Conservation (phyloP, 176 grass and related monocot genomes). For the Bromus sterilis region DNA sequence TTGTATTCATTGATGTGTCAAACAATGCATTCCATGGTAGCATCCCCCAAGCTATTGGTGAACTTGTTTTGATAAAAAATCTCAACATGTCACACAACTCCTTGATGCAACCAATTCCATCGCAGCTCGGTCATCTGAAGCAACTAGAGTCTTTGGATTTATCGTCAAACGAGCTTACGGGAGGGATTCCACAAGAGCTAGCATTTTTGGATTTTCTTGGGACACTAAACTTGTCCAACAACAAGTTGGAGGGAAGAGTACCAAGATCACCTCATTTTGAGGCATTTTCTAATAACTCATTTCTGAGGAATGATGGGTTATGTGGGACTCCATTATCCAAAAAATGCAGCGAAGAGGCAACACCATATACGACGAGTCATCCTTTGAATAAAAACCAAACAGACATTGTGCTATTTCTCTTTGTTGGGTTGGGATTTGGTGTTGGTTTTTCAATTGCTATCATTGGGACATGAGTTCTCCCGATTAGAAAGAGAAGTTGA, state of each 20-base stretch:
- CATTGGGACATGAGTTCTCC: background rate
- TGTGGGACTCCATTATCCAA: slow-evolving; percentile 1
- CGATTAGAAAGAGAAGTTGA: background rate
- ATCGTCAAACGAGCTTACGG: slow-evolving; percentile 27
- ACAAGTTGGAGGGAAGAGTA: slow-evolving; percentile 26
- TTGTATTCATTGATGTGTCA: slow-evolving; percentile 7
- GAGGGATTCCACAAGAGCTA: slow-evolving; percentile 15
- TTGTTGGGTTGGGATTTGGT: slow-evolving; percentile 3
- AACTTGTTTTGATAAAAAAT: background rate
- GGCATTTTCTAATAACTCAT: background rate
- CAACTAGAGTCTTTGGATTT: slow-evolving; percentile 38
- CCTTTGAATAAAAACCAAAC: too few species aligned
- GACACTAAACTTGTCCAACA: slow-evolving; percentile 29
- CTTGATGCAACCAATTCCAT: background rate
- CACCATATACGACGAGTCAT: background rate
- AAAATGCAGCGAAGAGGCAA: background rate
- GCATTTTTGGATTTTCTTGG: slow-evolving; percentile 23
- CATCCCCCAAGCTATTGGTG: slow-evolving; percentile 26
- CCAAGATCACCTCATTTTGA: background rate
- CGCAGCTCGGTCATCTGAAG: background rate
- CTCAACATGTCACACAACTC: slow-evolving; percentile 23
- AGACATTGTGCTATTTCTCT: background rate
- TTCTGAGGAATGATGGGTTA: background rate
- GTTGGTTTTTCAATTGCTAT: slow-evolving; percentile 2
- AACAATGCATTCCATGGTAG: slow-evolving; percentile 18